Evolutionary conservation across 225 moss, liverwort and hornwort genomes (phyloP).

Genomic region (Anthoceros angustus): DNA sequence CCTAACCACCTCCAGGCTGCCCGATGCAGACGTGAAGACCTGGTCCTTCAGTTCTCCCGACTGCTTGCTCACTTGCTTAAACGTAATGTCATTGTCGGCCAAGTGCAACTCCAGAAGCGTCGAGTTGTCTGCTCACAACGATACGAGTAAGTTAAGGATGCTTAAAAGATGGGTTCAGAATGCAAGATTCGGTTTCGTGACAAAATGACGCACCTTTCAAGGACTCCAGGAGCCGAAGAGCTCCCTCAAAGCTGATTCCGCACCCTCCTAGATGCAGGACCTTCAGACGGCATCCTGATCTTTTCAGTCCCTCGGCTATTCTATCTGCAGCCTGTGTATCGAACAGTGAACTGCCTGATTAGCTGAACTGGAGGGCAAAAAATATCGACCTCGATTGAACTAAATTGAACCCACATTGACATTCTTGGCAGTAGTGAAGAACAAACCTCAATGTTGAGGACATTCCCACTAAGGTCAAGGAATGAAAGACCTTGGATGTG

Average conservation of each 20-base stretch:
- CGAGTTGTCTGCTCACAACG: slow-evolving; percentile 12
- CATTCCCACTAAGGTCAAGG: slow-evolving; percentile 61
- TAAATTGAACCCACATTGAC: background rate
- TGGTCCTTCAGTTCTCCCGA: no score
- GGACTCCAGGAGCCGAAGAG: slow-evolving; percentile 42
- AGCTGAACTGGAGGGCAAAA: background rate
- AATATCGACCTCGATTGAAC: background rate
- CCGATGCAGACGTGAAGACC: no score
- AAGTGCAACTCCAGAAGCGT: slow-evolving; percentile 22
- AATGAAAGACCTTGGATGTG: slow-evolving; percentile 46
- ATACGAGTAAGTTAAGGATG: background rate
- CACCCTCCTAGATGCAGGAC: slow-evolving; percentile 57
- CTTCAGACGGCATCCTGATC: slow-evolving; percentile 53
- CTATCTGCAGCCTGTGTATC: slow-evolving; percentile 38
- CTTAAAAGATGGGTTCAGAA: background rate
- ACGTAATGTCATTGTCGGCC: slow-evolving; percentile 10
- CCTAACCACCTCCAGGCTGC: no score
- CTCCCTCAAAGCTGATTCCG: slow-evolving; percentile 32
- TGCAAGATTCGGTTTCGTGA: background rate
- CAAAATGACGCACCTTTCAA: slow-evolving; percentile 29
- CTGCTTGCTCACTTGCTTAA: background rate
- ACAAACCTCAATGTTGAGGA: slow-evolving; percentile 43
- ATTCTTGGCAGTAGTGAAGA: background rate
- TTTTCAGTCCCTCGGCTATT: slow-evolving; percentile 40
- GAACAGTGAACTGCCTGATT: background rate